These are phyloP conservation scores for Rhizopus arrhizus DNA, from an alignment of 371 early-diverging fungal species.

Conservation along the genomic window DNA sequence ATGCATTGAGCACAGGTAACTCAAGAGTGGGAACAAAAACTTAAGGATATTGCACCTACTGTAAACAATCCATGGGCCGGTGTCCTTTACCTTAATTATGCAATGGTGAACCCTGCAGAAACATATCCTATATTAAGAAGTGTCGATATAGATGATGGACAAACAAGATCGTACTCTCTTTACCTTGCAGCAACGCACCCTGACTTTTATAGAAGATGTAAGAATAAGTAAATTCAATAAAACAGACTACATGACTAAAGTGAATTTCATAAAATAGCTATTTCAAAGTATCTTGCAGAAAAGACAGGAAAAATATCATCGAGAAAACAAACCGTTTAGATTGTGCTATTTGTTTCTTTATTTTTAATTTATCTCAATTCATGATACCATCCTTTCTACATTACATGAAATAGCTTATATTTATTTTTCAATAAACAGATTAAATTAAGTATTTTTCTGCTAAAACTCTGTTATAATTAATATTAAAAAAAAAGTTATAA, in stretches of 20 bases:
- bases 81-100: slow-evolving; percentile 61
- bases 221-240: slow-evolving; percentile 4
- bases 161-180: slow-evolving; percentile 60
- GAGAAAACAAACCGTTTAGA: too few relatives aligned
- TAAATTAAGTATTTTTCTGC: too few relatives aligned
- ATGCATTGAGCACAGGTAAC: slow-evolving; percentile 17
- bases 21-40: slow-evolving; percentile 58
- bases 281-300: slow-evolving; percentile 8
- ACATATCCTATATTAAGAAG: slow-evolving; percentile 47
- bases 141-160: slow-evolving; percentile 60
- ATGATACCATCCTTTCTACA: too few relatives aligned
- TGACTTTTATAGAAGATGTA: slow-evolving; percentile 32
- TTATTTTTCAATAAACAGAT: too few relatives aligned
- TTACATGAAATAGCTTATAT: too few relatives aligned
- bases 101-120: slow-evolving; percentile 42
- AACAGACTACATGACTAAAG: not conserved
- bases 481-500: too few relatives aligned
- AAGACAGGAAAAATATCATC: slow-evolving; percentile 4
- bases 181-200: slow-evolving; percentile 59
- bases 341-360: too few relatives aligned
- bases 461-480: too few relatives aligned
- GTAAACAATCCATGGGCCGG: slow-evolving; percentile 59
- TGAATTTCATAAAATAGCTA: slow-evolving; percentile 2
- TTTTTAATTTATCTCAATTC: too few relatives aligned
- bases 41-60: slow-evolving; percentile 30